These are phyloP conservation scores for Aspergillus heteromorphus DNA, from an alignment of 495 filamentous ascomycete genomes.

Conservation along the genomic window DNA sequence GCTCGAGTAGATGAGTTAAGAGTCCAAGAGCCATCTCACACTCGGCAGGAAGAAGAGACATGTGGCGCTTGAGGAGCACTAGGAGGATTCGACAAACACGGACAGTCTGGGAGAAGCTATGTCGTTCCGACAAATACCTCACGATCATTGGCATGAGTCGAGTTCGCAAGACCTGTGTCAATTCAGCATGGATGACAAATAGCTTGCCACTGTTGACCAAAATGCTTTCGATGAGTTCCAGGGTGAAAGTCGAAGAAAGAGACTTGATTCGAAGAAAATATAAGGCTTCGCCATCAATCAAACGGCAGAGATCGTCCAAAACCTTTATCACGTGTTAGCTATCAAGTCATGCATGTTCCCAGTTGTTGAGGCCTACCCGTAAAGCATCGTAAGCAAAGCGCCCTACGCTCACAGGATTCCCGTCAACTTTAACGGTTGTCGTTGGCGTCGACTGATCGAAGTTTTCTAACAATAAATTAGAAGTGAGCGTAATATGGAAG, in stretches of 20 bases:
- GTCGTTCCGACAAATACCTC: conserved; percentile 68
- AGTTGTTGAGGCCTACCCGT: conserved; percentile 39
- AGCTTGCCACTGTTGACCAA: conserved; percentile 77
- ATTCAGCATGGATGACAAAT: conserved; percentile 73
- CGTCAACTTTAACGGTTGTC: conserved; percentile 40
- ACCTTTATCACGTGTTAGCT: conserved; percentile 43
- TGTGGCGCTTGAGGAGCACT: conserved; percentile 68
- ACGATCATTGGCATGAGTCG: conserved; percentile 79
- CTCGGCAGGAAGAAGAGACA: conserved; percentile 67
- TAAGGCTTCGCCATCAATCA: conserved; percentile 77
- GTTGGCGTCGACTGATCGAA: conserved; percentile 34
- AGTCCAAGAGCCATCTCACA: conserved; percentile 80
- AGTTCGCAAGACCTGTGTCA: conserved; percentile 70
- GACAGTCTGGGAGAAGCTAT: conserved; percentile 76
- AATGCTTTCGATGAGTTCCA: conserved; percentile 88
- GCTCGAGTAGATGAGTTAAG: conserved; percentile 84
- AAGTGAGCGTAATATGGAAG: conserved; percentile 18
- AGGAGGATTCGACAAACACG: conserved; percentile 77
- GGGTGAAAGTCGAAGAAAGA: conserved; percentile 72
- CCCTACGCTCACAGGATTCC: conserved; percentile 58
- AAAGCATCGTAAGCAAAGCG: conserved; percentile 84
- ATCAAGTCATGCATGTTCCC: neutral
- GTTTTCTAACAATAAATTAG: conserved; percentile 55
- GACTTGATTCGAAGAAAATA: conserved; percentile 71
- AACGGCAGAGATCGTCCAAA: conserved; percentile 82